These are phyloP conservation scores for Gnomoniopsis sp. DNA, from an alignment of 2,329 filamentous ascomycete genomes.

Conservation along the genomic window DNA sequence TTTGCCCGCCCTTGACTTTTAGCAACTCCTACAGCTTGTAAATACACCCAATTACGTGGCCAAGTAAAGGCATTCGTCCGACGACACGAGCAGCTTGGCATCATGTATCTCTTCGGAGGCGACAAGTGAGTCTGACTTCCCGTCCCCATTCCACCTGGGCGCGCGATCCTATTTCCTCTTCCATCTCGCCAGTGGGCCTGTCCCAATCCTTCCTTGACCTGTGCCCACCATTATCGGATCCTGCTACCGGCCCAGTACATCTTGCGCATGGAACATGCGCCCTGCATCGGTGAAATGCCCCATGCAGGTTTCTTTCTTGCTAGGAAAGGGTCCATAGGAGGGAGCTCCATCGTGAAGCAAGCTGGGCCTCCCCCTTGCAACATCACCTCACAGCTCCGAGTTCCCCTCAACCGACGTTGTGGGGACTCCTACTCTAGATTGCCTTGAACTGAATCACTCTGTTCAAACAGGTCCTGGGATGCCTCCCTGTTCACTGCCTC, in stretches of 20 bases:
- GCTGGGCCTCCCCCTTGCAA: not conserved
- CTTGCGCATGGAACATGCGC: no score
- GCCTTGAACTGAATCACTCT: not conserved
- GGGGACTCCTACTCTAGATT: no score
- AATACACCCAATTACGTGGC: not conserved
- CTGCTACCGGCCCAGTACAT: not conserved
- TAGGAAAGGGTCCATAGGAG: not conserved
- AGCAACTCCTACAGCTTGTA: not conserved
- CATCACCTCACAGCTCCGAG: not conserved
- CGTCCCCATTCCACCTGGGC: not conserved
- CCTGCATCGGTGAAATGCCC: no score
- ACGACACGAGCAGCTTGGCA: not conserved
- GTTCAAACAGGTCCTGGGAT: conserved; percentile 13
- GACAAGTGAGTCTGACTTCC: conserved; percentile 14
- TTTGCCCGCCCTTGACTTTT: no score
- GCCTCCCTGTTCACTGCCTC: conserved; percentile 56
- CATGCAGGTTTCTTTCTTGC: not conserved
- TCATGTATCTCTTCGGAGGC: conserved; percentile 18
- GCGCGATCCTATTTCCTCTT: not conserved
- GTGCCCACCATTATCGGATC: not conserved
- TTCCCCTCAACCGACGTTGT: not conserved
- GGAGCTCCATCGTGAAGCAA: not conserved
- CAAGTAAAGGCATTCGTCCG: not conserved
- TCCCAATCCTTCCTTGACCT: not conserved
- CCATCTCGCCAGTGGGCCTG: not conserved